These are phyloP conservation scores for Globisporangium apiculatum DNA, from an alignment of 352 stramenopile species.

Conservation along the genomic window DNA sequence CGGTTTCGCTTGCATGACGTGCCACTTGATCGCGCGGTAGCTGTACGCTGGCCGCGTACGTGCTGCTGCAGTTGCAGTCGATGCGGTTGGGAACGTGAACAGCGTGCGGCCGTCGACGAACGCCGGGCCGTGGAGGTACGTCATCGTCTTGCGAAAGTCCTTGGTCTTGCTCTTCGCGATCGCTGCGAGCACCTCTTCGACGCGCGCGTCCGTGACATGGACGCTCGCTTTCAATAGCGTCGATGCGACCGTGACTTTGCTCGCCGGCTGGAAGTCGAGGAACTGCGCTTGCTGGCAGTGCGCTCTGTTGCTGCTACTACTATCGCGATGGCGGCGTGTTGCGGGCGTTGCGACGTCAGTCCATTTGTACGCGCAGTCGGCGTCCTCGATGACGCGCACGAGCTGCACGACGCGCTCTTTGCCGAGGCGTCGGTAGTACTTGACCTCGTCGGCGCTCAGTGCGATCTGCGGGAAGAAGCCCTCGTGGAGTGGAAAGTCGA, in stretches of 20 bases:
- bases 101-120: constrained; percentile 64
- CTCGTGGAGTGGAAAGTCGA: constrained; percentile 52
- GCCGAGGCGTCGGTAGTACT: constrained; percentile 62
- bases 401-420: constrained; percentile 63
- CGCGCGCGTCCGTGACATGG: constrained; percentile 46
- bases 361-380: constrained; percentile 75
- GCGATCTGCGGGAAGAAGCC: constrained; percentile 79
- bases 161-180: constrained; percentile 53
- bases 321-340: constrained; percentile 1
- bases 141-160: constrained; percentile 42
- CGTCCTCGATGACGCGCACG: constrained; percentile 62
- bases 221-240: constrained; percentile 59
- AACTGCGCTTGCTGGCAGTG: constrained; percentile 52
- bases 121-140: constrained; percentile 37
- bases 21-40: constrained; percentile 68
- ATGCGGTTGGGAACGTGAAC: constrained; percentile 57
- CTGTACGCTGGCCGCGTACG: constrained; percentile 31
- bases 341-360: constrained; percentile 7
- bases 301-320: not conserved
- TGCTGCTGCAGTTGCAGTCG: constrained; percentile 14
- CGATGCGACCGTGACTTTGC: constrained; percentile 43
- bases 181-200: constrained; percentile 54
- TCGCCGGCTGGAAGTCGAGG: constrained; percentile 55
- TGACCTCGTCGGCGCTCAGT: constrained; percentile 61
- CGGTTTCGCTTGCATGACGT: constrained; percentile 17